Evolutionary conservation across 2,329 filamentous ascomycete genomes (phyloP).

Genomic region (Ophiostoma montium): DNA sequence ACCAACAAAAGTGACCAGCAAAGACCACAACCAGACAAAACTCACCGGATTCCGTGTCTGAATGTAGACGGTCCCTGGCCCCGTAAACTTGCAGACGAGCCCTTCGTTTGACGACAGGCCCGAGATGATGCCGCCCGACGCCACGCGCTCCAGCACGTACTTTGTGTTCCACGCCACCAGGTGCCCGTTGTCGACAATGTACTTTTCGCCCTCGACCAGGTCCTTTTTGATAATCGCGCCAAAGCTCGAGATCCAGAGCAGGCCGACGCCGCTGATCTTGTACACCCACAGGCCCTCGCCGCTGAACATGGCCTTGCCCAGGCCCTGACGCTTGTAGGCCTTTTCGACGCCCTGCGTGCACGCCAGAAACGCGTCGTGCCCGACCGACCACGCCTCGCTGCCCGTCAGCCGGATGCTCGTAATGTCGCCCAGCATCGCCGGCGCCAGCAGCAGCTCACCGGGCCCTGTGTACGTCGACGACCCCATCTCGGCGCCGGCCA

Average conservation of each 20-base stretch:
- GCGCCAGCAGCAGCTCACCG: conserved; percentile 76
- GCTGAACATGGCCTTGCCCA: conserved; percentile 85
- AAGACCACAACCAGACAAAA: conserved; percentile 10
- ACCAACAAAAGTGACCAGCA: not conserved
- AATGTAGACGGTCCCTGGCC: conserved; percentile 79
- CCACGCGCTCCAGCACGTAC: conserved; percentile 78
- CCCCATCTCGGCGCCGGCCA: conserved; percentile 66
- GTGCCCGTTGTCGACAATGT: conserved; percentile 86
- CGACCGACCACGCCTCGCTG: conserved; percentile 66
- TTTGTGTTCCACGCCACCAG: conserved; percentile 95
- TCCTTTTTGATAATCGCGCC: conserved; percentile 93
- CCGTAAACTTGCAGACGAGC: conserved; percentile 85
- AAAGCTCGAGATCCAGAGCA: conserved; percentile 85
- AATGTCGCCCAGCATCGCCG: conserved; percentile 69
- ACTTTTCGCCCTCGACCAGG: conserved; percentile 59
- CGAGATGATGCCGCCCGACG: conserved; percentile 89
- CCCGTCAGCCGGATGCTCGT: conserved; percentile 63
- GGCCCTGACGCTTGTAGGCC: conserved; percentile 71
- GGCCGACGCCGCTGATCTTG: conserved; percentile 64
- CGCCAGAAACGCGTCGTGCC: conserved; percentile 75
- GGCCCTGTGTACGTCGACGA: conserved; percentile 76
- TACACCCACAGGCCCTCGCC: conserved; percentile 89
- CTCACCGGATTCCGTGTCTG: conserved; percentile 76
- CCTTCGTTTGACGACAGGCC: conserved; percentile 70
- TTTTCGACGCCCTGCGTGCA: conserved; percentile 77